Conservation (phyloP, 108 stramenopile species). For the Fragilariopsis cylindrus region DNA sequence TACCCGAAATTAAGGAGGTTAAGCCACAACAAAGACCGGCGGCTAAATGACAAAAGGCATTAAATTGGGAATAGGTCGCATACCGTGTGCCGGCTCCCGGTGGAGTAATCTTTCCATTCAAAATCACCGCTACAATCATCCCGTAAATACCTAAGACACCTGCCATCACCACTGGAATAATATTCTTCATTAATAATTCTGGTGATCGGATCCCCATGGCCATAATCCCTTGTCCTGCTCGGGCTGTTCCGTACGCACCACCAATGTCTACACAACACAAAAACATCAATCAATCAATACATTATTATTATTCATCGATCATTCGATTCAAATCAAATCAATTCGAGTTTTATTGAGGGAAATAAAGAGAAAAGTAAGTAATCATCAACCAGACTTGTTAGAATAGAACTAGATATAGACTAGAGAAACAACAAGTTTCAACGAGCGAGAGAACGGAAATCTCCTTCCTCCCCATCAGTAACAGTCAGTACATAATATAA, state of each 20-base stretch:
- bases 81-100: constrained; percentile 50
- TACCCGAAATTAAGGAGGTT: constrained; percentile 58
- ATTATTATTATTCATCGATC: neutral
- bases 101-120: constrained; percentile 65
- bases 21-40: constrained; percentile 73
- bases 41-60: constrained; percentile 64
- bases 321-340: neutral
- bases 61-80: constrained; percentile 60
- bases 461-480: neutral
- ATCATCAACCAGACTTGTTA: no score
- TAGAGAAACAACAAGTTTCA: neutral
- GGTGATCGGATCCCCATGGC: constrained; percentile 75
- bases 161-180: constrained; percentile 82
- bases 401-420: neutral
- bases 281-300: neutral
- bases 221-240: constrained; percentile 78
- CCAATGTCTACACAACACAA: constrained; percentile 75
- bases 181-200: constrained; percentile 73
- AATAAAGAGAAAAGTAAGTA: neutral
- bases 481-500: neutral
- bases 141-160: constrained; percentile 81
- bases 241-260: constrained; percentile 97
- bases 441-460: neutral
- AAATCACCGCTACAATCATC: constrained; percentile 71
- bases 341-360: neutral